Evolutionary conservation across 2,329 filamentous ascomycete species (phyloP).

Genomic region (Ophiocordyceps camponoti-rufipedis): DNA sequence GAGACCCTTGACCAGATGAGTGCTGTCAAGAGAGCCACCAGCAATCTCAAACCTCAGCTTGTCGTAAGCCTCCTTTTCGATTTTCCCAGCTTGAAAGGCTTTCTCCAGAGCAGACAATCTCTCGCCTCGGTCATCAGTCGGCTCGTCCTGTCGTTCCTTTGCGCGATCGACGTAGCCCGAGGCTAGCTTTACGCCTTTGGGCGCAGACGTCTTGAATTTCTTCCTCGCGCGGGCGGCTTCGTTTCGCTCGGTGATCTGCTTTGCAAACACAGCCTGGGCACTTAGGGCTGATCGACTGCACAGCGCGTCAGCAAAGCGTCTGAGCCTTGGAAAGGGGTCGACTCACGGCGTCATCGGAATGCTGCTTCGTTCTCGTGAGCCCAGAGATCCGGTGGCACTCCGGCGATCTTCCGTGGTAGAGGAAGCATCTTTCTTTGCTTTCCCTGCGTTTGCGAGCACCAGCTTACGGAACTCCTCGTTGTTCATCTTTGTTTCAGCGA

Average conservation of each 20-base stretch:
- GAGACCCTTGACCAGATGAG: conserved; percentile 80
- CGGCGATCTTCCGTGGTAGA: conserved; percentile 15
- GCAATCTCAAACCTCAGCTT: conserved; percentile 57
- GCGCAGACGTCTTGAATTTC: conserved; percentile 60
- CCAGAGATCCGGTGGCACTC: conserved; percentile 33
- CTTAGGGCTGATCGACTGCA: conserved; percentile 42
- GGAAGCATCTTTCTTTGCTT: conserved; percentile 25
- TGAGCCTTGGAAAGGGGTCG: neutral
- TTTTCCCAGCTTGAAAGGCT: conserved; percentile 64
- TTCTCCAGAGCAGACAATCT: conserved; percentile 67
- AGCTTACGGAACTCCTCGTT: conserved; percentile 87
- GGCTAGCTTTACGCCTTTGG: conserved; percentile 66
- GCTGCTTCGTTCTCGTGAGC: conserved; percentile 59
- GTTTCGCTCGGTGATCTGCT: conserved; percentile 63
- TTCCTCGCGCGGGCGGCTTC: conserved; percentile 38
- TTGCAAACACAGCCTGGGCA: conserved; percentile 54
- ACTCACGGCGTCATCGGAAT: conserved; percentile 89
- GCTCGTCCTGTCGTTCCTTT: conserved; percentile 37
- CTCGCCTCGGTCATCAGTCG: conserved; percentile 35
- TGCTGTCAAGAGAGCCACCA: conserved; percentile 63
- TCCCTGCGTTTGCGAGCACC: conserved; percentile 32
- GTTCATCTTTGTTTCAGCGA: conserved; percentile 45
- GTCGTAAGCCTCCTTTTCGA: conserved; percentile 65
- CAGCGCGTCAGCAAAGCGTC: conserved; percentile 6
- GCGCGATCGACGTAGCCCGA: conserved; percentile 74